A percentile compares a stretch with the other conserved stretches of the same genome.
Evolutionary conservation across 345 rosid genomes (phyloP).

Genomic region (Boechera retrofracta): DNA sequence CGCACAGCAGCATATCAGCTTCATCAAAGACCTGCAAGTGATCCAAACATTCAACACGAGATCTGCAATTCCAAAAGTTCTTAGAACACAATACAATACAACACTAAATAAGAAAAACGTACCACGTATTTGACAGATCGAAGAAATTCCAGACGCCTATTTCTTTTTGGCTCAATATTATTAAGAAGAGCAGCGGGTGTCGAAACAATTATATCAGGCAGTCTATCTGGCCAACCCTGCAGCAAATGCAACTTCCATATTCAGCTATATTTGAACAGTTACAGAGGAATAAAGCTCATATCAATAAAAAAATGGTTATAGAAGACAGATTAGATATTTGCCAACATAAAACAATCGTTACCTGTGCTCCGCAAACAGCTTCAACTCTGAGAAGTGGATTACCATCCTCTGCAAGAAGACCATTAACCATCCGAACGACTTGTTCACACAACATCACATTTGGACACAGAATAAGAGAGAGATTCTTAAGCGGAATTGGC

Average conservation of each 20-base stretch:
- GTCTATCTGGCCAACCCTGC: constrained; percentile 91
- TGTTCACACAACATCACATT: constrained; percentile 89
- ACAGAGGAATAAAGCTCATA: not conserved
- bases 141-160: constrained; percentile 58
- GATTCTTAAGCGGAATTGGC: constrained; percentile 23
- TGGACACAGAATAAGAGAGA: constrained; percentile 87
- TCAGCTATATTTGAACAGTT: constrained; percentile 25
- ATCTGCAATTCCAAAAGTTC: not conserved
- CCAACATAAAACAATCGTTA: constrained; percentile 25
- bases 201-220: constrained; percentile 79
- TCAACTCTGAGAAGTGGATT: constrained; percentile 67
- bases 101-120: constrained; percentile 41
- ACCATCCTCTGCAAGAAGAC: constrained; percentile 66
- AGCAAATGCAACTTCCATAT: constrained; percentile 31
- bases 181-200: constrained; percentile 93
- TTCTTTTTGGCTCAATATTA: constrained; percentile 66
- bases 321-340: not conserved
- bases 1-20: constrained; percentile 96
- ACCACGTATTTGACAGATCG: constrained; percentile 85
- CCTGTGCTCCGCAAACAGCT: constrained; percentile 84
- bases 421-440: constrained; percentile 87
- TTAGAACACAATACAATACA: constrained; percentile 45
- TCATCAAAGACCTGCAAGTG: constrained; percentile 88
- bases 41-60: constrained; percentile 22
- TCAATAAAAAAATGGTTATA: not conserved